Evolutionary conservation across 2,329 filamentous ascomycete species (phyloP), one percentile per base, ranked within the genome.

Genomic region (Raffaelea albimanens): DNA sequence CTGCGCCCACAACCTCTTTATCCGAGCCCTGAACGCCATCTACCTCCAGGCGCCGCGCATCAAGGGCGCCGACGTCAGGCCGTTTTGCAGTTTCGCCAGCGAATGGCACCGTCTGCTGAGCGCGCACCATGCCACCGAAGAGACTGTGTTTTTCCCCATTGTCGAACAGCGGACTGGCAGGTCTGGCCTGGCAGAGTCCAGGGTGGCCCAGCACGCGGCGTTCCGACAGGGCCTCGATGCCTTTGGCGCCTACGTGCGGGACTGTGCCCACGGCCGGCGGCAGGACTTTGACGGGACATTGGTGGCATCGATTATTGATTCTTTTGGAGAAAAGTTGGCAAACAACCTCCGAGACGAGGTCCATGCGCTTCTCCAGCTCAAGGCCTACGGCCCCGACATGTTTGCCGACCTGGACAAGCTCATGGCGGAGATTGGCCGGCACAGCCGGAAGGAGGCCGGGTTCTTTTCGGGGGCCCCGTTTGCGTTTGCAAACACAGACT

Each of bases 331-430:
- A 1, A 51, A 52, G 4, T 52, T 71, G 46, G 52, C 54, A 34
- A 45, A 57, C 33, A 69, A 71, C 51, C 54, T 71, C 11, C 52
- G 51, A 3, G 60, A 67, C 7, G 68, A 72, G 52, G 7, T 29
- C 7, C 7, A 7, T 13, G 7, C 25, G 7, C 25, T 29, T 7
- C 7, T 7, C 25, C 7, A 29, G 7, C 25, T 29, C 7, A 29
- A 29, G 25, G 13, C 7, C 7, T 29, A 7, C 13, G 25, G 25
- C 25, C 7, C 25, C 7, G 25, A 29, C 7, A 7, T 13, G 13
- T 29, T 29, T 29, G 13, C 25, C 7, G 25, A 29, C 13, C 7
- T 29, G 25, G 25, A 7, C 7, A 13, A 29, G 13, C 7, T 29
- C 25, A 13, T 29, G 13, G 25, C 25, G 7, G 13, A 29, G 25